These are phyloP conservation scores for Ascocoryne sarcoides DNA, from an alignment of 2,329 filamentous ascomycete species.

Conservation along the genomic window DNA sequence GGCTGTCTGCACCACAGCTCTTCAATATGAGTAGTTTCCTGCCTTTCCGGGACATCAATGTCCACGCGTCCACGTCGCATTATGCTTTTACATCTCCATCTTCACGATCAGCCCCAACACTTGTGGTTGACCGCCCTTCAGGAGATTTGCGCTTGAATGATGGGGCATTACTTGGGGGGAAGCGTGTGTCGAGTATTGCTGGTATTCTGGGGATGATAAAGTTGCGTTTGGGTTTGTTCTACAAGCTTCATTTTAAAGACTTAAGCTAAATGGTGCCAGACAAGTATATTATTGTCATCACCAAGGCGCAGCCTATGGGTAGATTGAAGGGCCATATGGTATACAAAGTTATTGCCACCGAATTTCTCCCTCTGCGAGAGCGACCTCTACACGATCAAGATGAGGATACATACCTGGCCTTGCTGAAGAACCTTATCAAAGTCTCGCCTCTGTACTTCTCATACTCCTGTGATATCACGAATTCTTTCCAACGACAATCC, in stretches of 20 bases:
- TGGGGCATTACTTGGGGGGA: slow-evolving; percentile 64
- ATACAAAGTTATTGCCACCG: slow-evolving; percentile 84
- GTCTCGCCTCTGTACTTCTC: slow-evolving; percentile 94
- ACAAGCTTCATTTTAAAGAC: neutral
- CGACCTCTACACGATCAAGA: slow-evolving; percentile 84
- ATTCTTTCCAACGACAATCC: slow-evolving; percentile 90
- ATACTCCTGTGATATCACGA: slow-evolving; percentile 93
- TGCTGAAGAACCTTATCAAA: slow-evolving; percentile 75
- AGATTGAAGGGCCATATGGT: slow-evolving; percentile 92
- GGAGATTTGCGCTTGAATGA: slow-evolving; percentile 83
- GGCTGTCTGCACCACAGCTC: neutral
- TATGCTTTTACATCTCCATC: slow-evolving; percentile 97
- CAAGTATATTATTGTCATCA: slow-evolving; percentile 96
- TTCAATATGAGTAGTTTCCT: slow-evolving; percentile 42
- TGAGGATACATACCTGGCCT: slow-evolving; percentile 79
- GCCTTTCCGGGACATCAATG: slow-evolving; percentile 93
- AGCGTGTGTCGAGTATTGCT: slow-evolving; percentile 86
- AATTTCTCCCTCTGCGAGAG: slow-evolving; percentile 90
- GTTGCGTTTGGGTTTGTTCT: slow-evolving; percentile 69
- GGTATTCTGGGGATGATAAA: slow-evolving; percentile 93
- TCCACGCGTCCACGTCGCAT: slow-evolving; percentile 82
- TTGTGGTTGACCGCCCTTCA: slow-evolving; percentile 85
- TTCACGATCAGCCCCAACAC: slow-evolving; percentile 75
- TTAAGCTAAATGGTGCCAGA: slow-evolving; percentile 36
- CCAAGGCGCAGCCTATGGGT: slow-evolving; percentile 84